Evolutionary conservation across 2,329 filamentous ascomycete genomes (phyloP), one percentile per base, ranked within the genome.

Genomic region (Nothopassalora personata): DNA sequence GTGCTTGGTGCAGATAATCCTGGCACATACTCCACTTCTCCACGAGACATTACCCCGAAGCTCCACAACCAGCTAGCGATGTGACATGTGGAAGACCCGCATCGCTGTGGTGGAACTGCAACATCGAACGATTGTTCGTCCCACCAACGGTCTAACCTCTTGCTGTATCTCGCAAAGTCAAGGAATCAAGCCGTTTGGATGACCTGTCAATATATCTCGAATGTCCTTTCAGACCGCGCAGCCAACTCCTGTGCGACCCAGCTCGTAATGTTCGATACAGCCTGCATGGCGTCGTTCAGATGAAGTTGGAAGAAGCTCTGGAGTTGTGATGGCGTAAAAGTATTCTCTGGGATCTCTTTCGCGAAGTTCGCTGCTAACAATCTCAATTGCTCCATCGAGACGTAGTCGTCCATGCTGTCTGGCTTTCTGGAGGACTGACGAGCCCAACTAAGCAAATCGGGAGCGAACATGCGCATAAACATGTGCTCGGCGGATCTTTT

Each of bases 301-400:
- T 67, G 66, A 33, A 63, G 39, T 34, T 67, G 66, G 23, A 68
- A 67, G 50, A 66, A 68, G 10, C 63, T 63, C 39, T 68, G 66
- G 47, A 68, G 31, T 47, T 68, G 64, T 3, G 61, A 64, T 6
- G 66, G 66, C 13, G 66, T 68, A 30, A 68, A 62, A 3, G 60
- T 61, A 31, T 64, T 57, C 31, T 67, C 64, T 0, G 66, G 66
- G 28, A 68, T 61, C 31, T 65, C 34, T 15, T 53, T 33, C 5
- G 64, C 63, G 28, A 67, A 67, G 10, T 59, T 50, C 5, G 57
- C 30, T n/a, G 66, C 63, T 13, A 66, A 57, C 34, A 64, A 55
- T 19, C 34, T 64, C 30, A 67, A 46, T 51, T 67, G 61, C 47
- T 64, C 66, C 49, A 65, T 15, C 5, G 66, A 65, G 11, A 67